Evolutionary conservation across 2,329 filamentous ascomycete species (phyloP).

Genomic region (Phaeosphaeriaceae sp.): DNA sequence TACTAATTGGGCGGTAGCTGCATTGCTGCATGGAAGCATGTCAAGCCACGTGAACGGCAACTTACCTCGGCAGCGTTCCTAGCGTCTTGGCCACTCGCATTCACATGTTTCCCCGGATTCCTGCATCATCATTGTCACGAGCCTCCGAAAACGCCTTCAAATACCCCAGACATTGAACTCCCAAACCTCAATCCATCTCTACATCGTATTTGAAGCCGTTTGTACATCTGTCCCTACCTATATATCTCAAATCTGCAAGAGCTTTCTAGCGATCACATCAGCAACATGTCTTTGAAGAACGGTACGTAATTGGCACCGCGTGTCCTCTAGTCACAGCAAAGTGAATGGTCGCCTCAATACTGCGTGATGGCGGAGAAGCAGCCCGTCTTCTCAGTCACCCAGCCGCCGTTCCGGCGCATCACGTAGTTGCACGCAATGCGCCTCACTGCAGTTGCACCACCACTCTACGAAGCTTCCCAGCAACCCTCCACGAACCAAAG

Average conservation of each 20-base stretch:
- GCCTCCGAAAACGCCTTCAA: slow-evolving; percentile 24
- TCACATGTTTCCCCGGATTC: slow-evolving; percentile 34
- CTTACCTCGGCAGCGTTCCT: slow-evolving; percentile 24
- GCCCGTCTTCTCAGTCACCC: background rate
- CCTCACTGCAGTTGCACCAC: background rate
- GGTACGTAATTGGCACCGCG: slow-evolving; percentile 23
- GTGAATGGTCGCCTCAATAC: background rate
- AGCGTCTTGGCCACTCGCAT: slow-evolving; percentile 19
- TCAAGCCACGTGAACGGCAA: slow-evolving; percentile 20
- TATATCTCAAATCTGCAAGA: background rate
- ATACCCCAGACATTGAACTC: slow-evolving; percentile 19
- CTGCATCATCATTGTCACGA: slow-evolving; percentile 30
- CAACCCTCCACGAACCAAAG: too few relatives aligned
- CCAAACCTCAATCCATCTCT: background rate
- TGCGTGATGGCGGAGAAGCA: background rate
- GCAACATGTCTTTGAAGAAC: slow-evolving; percentile 43
- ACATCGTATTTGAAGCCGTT: slow-evolving; percentile 1
- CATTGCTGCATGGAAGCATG: background rate
- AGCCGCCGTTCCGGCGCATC: background rate
- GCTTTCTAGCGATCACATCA: slow-evolving; percentile 6
- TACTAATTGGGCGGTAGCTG: background rate
- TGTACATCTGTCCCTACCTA: background rate
- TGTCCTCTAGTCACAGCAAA: background rate
- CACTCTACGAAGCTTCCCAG: too few relatives aligned
- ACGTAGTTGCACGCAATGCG: background rate